These are phyloP conservation scores for Fragaria nilgerrensis DNA, from an alignment of 306 rosid species.

Conservation along the genomic window DNA sequence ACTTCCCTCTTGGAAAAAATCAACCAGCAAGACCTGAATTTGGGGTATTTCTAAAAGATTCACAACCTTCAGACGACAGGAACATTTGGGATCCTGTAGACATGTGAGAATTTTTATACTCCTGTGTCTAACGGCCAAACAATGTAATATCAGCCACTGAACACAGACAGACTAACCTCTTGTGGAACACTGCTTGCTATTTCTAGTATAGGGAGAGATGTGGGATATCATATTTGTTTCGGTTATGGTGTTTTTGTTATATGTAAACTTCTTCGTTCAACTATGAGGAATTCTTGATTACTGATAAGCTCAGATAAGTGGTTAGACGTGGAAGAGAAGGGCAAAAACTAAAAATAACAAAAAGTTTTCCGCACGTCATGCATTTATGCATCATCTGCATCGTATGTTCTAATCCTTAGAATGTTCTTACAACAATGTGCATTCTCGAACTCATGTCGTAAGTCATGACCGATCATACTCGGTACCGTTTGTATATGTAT, in stretches of 20 bases:
- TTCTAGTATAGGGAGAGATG: neutral
- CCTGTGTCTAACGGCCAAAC: constrained; percentile 6
- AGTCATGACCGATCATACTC: too few species aligned
- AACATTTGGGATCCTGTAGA: constrained; percentile 59
- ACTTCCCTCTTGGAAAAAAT: constrained; percentile 61
- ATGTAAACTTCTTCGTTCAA: neutral
- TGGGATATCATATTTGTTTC: too few species aligned
- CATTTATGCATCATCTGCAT: too few species aligned
- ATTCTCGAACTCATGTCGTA: too few species aligned
- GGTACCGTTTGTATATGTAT: too few species aligned
- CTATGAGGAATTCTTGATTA: neutral
- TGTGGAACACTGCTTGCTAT: neutral
- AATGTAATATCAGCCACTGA: constrained; percentile 9
- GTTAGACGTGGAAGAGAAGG: too few species aligned
- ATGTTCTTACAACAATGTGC: too few species aligned
- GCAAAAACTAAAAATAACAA: too few species aligned
- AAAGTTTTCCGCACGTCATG: too few species aligned
- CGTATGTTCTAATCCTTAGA: too few species aligned
- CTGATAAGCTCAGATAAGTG: too few species aligned
- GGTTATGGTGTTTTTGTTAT: neutral
- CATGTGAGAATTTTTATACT: constrained; percentile 45
- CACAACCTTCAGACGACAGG: constrained; percentile 60
- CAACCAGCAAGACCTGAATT: constrained; percentile 59
- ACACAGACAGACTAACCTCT: constrained; percentile 3
- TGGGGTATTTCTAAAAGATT: constrained; percentile 41